Conservation (phyloP, 2,329 filamentous ascomycete species). For the Claviceps fusiformis region DNA sequence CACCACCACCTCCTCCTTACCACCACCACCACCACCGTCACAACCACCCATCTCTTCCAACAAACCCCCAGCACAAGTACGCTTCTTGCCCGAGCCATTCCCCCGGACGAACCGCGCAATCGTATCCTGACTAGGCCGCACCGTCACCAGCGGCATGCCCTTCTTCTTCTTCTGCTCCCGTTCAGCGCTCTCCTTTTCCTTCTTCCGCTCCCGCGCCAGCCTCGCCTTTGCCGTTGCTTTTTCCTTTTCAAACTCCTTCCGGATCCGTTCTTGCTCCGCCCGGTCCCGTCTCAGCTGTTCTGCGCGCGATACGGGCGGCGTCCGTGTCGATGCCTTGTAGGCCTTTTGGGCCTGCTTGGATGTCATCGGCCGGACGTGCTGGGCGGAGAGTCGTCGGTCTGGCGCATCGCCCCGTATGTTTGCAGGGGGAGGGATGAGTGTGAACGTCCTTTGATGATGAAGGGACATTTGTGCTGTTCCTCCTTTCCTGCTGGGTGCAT, state of each 20-base stretch:
- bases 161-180: constrained; percentile 35
- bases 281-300: constrained; percentile 26
- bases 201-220: constrained; percentile 39
- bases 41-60: neutral
- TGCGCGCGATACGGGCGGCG: constrained; percentile 25
- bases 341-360: constrained; percentile 28
- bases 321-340: constrained; percentile 21
- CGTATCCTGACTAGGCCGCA: constrained; percentile 43
- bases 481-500: neutral
- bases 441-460: constrained; percentile 34
- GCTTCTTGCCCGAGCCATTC: constrained; percentile 18
- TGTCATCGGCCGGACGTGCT: constrained; percentile 20
- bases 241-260: constrained; percentile 37
- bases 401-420: neutral
- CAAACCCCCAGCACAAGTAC: neutral
- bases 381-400: neutral
- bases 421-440: constrained; percentile 24
- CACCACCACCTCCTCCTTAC: no score
- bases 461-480: constrained; percentile 21
- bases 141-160: constrained; percentile 39
- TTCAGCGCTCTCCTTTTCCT: constrained; percentile 36
- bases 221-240: constrained; percentile 34
- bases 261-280: constrained; percentile 40
- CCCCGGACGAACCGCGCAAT: constrained; percentile 38
- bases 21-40: neutral